phyloP scores from a whole-genome alignment of 1,139 yeast genomes.

The Geotrichum bryndzae region DNA sequence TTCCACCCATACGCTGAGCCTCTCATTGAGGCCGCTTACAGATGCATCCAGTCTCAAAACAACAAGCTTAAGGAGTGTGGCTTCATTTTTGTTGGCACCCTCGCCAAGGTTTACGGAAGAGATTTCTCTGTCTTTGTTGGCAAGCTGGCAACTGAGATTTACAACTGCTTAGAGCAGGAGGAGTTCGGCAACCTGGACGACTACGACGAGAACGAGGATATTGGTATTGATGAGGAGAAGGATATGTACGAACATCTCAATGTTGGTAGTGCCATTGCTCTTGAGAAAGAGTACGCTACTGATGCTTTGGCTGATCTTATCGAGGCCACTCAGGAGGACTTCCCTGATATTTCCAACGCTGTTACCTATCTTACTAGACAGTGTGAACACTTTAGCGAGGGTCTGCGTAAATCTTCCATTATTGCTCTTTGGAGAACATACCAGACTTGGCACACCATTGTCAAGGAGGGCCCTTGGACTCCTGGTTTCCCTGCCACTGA shows the following conservation, averaged over 20 bases:
- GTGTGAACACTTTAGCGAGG: slow-evolving; percentile 74
- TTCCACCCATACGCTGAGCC: slow-evolving; percentile 85
- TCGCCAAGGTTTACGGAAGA: slow-evolving; percentile 90
- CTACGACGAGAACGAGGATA: slow-evolving; percentile 30
- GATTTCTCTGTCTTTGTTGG: slow-evolving; percentile 85
- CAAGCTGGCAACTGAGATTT: slow-evolving; percentile 75
- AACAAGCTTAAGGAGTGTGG: slow-evolving; percentile 91
- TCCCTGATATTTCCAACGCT: slow-evolving; percentile 72
- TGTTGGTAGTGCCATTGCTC: slow-evolving; percentile 90
- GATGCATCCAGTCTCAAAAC: slow-evolving; percentile 68
- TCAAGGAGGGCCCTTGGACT: slow-evolving; percentile 47
- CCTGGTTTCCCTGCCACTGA: slow-evolving; percentile 59
- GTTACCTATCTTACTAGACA: slow-evolving; percentile 62
- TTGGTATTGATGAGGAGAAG: slow-evolving; percentile 30
- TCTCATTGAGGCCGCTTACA: slow-evolving; percentile 81
- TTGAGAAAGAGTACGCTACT: slow-evolving; percentile 95
- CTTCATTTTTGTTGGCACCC: slow-evolving; percentile 86
- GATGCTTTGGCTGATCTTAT: slow-evolving; percentile 90
- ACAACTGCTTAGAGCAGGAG: slow-evolving; percentile 74
- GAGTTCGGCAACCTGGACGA: slow-evolving; percentile 34
- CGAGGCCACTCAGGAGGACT: slow-evolving; percentile 72
- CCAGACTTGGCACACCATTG: slow-evolving; percentile 54
- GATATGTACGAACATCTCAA: slow-evolving; percentile 67
- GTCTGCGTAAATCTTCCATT: slow-evolving; percentile 85
- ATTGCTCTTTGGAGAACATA: slow-evolving; percentile 77